Evolutionary conservation across 129 eudicot genomes (phyloP).

Genomic region (Heracleum sosnowskyi): DNA sequence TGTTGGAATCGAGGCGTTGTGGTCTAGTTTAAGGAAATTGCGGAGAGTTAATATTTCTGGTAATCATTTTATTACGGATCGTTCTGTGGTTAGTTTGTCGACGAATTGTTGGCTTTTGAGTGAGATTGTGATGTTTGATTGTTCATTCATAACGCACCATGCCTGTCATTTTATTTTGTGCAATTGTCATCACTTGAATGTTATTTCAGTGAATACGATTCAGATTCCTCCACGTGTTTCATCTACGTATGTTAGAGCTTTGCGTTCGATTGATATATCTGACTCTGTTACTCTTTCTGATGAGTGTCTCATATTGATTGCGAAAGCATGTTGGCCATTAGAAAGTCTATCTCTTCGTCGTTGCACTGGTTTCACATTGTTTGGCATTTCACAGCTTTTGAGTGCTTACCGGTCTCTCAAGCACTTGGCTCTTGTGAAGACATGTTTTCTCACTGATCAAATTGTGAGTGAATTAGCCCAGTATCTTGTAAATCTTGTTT

Average conservation of each 20-base stretch:
- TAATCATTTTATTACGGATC: conserved; percentile 40
- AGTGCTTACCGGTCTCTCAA: conserved; percentile 27
- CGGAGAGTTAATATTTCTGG: conserved; percentile 32
- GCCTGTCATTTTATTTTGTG: conserved; percentile 32
- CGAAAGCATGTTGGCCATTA: conserved; percentile 37
- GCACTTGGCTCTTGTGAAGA: conserved; percentile 26
- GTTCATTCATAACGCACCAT: conserved; percentile 29
- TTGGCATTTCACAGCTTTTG: conserved; percentile 35
- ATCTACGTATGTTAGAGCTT: conserved; percentile 21
- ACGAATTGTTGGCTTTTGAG: conserved; percentile 30
- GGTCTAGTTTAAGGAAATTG: conserved; percentile 33
- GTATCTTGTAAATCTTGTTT: conserved; percentile 26
- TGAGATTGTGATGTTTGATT: conserved; percentile 24
- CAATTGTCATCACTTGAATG: conserved; percentile 25
- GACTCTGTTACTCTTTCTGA: conserved; percentile 30
- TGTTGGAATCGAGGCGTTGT: conserved; percentile 33
- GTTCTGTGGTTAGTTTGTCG: conserved; percentile 29
- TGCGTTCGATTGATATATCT: conserved; percentile 26
- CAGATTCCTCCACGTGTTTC: conserved; percentile 7
- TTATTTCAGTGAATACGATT: conserved; percentile 19
- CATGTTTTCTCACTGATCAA: conserved; percentile 23
- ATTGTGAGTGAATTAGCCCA: conserved; percentile 21
- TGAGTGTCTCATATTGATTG: conserved; percentile 31
- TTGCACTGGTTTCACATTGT: conserved; percentile 26
- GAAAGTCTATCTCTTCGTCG: conserved; percentile 28